Evolutionary conservation across 495 filamentous ascomycete species (phyloP).

Genomic region (Cercophora sp.): DNA sequence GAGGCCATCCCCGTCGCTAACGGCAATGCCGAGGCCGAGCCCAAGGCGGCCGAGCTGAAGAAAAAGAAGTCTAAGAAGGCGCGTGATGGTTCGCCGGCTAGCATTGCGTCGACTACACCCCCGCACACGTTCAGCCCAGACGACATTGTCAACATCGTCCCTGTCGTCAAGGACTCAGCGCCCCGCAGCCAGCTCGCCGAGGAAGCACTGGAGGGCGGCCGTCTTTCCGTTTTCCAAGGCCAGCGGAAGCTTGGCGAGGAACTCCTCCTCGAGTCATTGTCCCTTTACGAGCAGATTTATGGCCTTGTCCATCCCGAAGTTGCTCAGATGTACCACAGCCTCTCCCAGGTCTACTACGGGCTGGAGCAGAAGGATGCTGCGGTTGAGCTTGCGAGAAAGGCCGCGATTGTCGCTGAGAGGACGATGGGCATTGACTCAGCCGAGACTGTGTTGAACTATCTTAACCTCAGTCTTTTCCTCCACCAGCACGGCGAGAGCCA

Average conservation of each 20-base stretch:
- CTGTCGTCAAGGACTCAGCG: slow-evolving; percentile 88
- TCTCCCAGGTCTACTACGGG: slow-evolving; percentile 93
- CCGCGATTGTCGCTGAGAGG: slow-evolving; percentile 91
- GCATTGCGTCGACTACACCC: slow-evolving; percentile 46
- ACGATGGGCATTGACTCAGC: slow-evolving; percentile 91
- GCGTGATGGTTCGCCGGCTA: slow-evolving; percentile 46
- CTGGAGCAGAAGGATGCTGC: slow-evolving; percentile 94
- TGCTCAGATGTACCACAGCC: slow-evolving; percentile 86
- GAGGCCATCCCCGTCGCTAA: slow-evolving; percentile 16
- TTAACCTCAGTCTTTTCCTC: slow-evolving; percentile 93
- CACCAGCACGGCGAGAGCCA: slow-evolving; percentile 86
- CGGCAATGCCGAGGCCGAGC: neutral
- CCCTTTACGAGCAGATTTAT: slow-evolving; percentile 97
- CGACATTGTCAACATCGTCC: slow-evolving; percentile 87
- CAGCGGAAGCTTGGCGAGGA: slow-evolving; percentile 96
- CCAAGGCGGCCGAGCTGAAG: slow-evolving; percentile 27
- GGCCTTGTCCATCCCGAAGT: slow-evolving; percentile 97
- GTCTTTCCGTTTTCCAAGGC: slow-evolving; percentile 88
- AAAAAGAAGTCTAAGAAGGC: slow-evolving; percentile 80
- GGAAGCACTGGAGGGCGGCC: slow-evolving; percentile 91
- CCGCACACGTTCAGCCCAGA: slow-evolving; percentile 71
- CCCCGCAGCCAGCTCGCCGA: slow-evolving; percentile 86
- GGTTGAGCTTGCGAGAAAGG: slow-evolving; percentile 92
- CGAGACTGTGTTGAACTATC: slow-evolving; percentile 89
- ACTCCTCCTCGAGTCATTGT: slow-evolving; percentile 88